phyloP scores from a whole-genome alignment of 2,329 filamentous ascomycete genomes.

The Pestalotiopsis sp. region DNA sequence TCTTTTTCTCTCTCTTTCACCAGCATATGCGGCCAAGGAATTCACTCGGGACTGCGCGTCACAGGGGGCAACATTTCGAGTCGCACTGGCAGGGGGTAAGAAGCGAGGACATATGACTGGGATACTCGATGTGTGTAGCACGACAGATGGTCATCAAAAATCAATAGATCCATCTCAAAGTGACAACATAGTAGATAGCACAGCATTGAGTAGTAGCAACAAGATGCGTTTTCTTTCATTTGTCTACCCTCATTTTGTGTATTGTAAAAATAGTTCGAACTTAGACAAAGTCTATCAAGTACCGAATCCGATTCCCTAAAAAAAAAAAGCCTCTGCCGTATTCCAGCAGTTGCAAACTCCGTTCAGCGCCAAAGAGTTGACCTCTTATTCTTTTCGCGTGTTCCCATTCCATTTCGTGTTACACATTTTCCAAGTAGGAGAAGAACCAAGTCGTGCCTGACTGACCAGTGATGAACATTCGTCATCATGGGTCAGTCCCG shows the following conservation, averaged over 20 bases:
- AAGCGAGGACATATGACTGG: background rate
- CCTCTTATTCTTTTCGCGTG: background rate
- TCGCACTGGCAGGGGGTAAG: background rate
- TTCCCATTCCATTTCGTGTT: background rate
- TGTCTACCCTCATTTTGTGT: background rate
- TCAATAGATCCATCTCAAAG: background rate
- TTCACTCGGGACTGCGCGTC: background rate
- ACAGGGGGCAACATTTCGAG: background rate
- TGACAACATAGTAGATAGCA: background rate
- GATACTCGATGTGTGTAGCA: background rate
- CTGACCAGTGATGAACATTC: background rate
- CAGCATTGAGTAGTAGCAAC: background rate
- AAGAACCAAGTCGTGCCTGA: background rate
- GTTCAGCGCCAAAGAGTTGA: background rate
- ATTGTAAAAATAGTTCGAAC: background rate
- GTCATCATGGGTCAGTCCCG: background rate
- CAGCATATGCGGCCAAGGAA: background rate
- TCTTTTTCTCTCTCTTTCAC: background rate
- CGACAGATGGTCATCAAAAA: background rate
- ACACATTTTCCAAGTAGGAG: background rate
- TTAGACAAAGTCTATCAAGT: background rate
- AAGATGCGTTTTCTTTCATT: background rate
- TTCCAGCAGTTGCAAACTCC: background rate
- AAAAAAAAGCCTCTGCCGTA: background rate
- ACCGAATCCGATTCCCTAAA: background rate